phyloP scores from a whole-genome alignment of 768 basidiomycete species.

The Terana coerulea region DNA sequence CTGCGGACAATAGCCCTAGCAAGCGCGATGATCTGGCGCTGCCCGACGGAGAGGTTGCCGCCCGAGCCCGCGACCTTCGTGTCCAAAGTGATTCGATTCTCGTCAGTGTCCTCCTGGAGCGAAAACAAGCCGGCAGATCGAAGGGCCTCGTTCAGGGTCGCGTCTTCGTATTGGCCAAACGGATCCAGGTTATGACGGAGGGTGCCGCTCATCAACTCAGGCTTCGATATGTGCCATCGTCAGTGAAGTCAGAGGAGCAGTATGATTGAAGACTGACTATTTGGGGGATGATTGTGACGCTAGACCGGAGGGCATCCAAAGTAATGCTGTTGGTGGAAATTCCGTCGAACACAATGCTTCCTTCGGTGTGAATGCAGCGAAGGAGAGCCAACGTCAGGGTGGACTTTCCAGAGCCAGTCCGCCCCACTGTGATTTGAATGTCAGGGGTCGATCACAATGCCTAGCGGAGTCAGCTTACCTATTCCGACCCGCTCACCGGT shows the following conservation, averaged over 20 bases:
- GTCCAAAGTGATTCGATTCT: conserved; percentile 39
- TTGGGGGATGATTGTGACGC: conserved; percentile 60
- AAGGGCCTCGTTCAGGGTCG: conserved; percentile 43
- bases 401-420: conserved; percentile 52
- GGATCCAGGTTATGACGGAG: conserved; percentile 58
- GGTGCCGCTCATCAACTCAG: conserved; percentile 51
- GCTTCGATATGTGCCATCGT: conserved; percentile 26
- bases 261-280: conserved; percentile 30
- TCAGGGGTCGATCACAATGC: too few relatives aligned
- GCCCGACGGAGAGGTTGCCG: conserved; percentile 48
- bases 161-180: conserved; percentile 51
- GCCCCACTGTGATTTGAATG: conserved; percentile 38
- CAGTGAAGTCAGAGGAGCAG: background rate
- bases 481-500: conserved; percentile 58
- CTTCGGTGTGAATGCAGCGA: conserved; percentile 52
- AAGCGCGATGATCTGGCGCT: conserved; percentile 60
- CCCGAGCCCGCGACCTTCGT: conserved; percentile 40
- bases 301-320: conserved; percentile 46
- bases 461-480: conserved; percentile 27
- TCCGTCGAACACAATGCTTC: conserved; percentile 50
- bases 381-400: conserved; percentile 46
- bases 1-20: conserved; percentile 53
- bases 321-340: conserved; percentile 43
- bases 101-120: conserved; percentile 32
- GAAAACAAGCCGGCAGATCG: conserved; percentile 43